Evolutionary conservation across 179 eudicot species (phyloP).

Genomic region (Sideroxylon spinosum): DNA sequence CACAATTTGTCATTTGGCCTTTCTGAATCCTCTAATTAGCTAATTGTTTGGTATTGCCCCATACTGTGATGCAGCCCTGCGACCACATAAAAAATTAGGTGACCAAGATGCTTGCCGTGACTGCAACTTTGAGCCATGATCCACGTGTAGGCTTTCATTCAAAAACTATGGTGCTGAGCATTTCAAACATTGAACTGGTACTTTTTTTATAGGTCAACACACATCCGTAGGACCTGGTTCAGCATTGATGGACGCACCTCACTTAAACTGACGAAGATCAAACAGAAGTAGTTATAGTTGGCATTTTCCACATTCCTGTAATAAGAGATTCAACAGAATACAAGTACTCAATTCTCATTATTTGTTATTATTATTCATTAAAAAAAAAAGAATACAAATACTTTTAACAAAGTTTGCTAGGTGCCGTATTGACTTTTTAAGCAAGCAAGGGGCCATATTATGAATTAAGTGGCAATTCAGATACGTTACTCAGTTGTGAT

Average conservation of each 20-base stretch:
- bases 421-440: too few species aligned
- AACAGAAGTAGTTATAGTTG: not conserved
- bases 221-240: not conserved
- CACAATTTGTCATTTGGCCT: too few species aligned
- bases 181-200: not conserved
- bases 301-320: not conserved
- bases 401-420: too few species aligned
- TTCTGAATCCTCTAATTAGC: too few species aligned
- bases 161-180: not conserved
- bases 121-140: too few species aligned
- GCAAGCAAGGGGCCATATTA: too few species aligned
- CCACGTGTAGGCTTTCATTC: not conserved
- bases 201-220: not conserved
- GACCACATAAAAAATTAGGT: too few species aligned
- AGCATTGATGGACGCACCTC: not conserved
- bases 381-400: too few species aligned
- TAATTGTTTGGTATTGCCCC: too few species aligned
- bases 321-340: not conserved
- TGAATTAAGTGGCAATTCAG: not conserved
- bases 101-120: too few species aligned
- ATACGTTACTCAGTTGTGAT: not conserved
- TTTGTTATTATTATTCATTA: too few species aligned
- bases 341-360: not conserved
- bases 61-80: too few species aligned
- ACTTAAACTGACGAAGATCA: not conserved